Evolutionary conservation across 805 yeast species (phyloP), one percentile per base, ranked within the genome.

Genomic region (Kuraishia cidri): DNA sequence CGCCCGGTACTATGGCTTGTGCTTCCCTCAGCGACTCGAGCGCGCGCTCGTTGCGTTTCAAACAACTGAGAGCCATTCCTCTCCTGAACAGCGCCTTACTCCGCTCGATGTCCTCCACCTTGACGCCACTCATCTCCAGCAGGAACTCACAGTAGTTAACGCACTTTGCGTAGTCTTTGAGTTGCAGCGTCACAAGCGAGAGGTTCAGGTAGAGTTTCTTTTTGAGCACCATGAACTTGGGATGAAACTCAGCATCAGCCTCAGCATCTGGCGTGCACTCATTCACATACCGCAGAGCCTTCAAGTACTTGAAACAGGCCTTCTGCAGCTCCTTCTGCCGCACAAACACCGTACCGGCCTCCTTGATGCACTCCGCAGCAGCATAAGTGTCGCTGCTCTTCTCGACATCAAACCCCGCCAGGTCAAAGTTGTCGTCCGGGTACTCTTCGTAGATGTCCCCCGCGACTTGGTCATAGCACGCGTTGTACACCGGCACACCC

Each of bases 391-490:
- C 58, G 32, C 60, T 64, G 1, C 48, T 40, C 11, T 58, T 54
- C n/a, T 45, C 48, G 6, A 75, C 62, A 32, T 78, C 72, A 13
- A 80, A 77, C 29, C 69, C 69, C 36, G 71, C 76, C 31, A 79
- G 72, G 36, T 65, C 52, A 3, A 48, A 58, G 43, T 81, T 85
- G 50, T 83, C 94, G 38, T 76, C 87, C 0, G 92, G 94, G 43
- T 64, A 73, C 50, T 82, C 92, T 53, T 82, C 92, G 44, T 66
- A 83, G 0, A 71, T 50, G 44, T 83, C 94, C 6, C 84, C 85
- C 1, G 80, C 86, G 6, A 75, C 60, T 0, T 57, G 46, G 37
- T 70, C 72, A 43, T 73, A 72, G 30, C 80, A 69, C 0, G 87
- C 83, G 43, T 76, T 75, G 43, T 46, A 70, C 2, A 78, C 62